A percentile compares a stretch with the other conserved stretches of the same genome.
Evolutionary conservation across 1,284 basidiomycete species (phyloP).

Genomic region (Anthracocystis setariae): DNA sequence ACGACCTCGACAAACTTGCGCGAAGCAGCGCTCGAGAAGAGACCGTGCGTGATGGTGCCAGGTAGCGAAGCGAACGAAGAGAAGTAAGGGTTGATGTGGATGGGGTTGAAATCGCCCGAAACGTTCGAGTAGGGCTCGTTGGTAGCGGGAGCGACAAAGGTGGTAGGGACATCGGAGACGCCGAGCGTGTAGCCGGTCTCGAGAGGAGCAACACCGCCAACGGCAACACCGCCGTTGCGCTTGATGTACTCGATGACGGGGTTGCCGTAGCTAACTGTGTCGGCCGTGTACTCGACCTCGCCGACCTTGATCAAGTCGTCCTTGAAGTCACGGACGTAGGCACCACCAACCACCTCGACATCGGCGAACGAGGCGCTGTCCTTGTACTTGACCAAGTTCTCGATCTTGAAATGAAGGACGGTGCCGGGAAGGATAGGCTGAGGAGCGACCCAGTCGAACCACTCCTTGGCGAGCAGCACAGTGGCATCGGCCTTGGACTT

Average conservation of each 20-base stretch:
- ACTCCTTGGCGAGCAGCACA: constrained; percentile 93
- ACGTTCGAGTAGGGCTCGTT: constrained; percentile 95
- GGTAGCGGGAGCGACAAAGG: constrained; percentile 73
- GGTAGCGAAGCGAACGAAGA: constrained; percentile 91
- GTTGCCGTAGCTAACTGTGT: constrained; percentile 73
- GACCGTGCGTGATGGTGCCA: constrained; percentile 95
- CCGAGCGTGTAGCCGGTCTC: constrained; percentile 71
- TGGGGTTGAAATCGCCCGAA: constrained; percentile 97
- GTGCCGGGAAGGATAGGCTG: constrained; percentile 80
- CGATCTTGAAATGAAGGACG: constrained; percentile 86
- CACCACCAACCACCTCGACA: constrained; percentile 79
- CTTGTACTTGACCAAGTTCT: constrained; percentile 87
- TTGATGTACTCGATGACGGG: constrained; percentile 92
- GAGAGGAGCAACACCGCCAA: constrained; percentile 77
- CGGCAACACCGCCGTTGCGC: constrained; percentile 84
- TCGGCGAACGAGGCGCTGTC: constrained; percentile 86
- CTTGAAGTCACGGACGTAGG: constrained; percentile 60
- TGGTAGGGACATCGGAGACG: constrained; percentile 39
- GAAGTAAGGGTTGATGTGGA: constrained; percentile 98
- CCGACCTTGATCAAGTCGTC: constrained; percentile 60
- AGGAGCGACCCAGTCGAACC: constrained; percentile 91
- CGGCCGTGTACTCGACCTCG: constrained; percentile 57
- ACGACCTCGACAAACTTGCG: constrained; percentile 91
- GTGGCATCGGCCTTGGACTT: constrained; percentile 83
- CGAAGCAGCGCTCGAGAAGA: constrained; percentile 95